These are phyloP conservation scores for Phytophthora boehmeriae DNA, from an alignment of 352 stramenopile genomes.

Conservation along the genomic window DNA sequence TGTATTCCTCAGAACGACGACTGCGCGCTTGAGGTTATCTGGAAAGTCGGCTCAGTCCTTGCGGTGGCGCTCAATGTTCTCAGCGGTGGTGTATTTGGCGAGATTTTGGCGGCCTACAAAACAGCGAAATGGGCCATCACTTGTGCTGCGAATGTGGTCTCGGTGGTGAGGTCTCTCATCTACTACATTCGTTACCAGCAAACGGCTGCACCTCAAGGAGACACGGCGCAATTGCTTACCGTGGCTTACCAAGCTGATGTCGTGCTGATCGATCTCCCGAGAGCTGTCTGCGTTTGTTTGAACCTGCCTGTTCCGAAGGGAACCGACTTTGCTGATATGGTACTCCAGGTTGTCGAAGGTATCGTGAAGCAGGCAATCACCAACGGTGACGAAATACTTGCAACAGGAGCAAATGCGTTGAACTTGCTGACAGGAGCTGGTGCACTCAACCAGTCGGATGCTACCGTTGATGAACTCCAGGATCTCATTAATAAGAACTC, in stretches of 20 bases:
- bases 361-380: slow-evolving; percentile 23
- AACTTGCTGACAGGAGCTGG: slow-evolving; percentile 5
- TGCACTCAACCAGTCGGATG: not conserved
- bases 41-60: slow-evolving; percentile 19
- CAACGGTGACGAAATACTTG: slow-evolving; percentile 16
- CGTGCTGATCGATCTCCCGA: slow-evolving; percentile 12
- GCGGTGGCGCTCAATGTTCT: slow-evolving; percentile 18
- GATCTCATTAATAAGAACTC: slow-evolving; percentile 14
- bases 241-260: slow-evolving; percentile 20
- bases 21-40: slow-evolving; percentile 15
- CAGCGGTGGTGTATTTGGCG: slow-evolving; percentile 19
- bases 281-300: slow-evolving; percentile 7
- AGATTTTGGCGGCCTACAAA: slow-evolving; percentile 12
- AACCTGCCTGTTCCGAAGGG: slow-evolving; percentile 10
- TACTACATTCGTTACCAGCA: slow-evolving; percentile 26
- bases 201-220: slow-evolving; percentile 15
- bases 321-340: slow-evolving; percentile 4
- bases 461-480: slow-evolving; percentile 17
- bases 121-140: slow-evolving; percentile 16
- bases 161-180: slow-evolving; percentile 12
- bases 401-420: slow-evolving; percentile 10
- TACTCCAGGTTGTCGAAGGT: slow-evolving; percentile 14
- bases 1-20: slow-evolving; percentile 43
- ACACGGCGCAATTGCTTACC: slow-evolving; percentile 11
- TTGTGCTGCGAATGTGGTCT: slow-evolving; percentile 11